Evolutionary conservation across 148 eudicot genomes (phyloP).

Genomic region (Linanthus parryae): DNA sequence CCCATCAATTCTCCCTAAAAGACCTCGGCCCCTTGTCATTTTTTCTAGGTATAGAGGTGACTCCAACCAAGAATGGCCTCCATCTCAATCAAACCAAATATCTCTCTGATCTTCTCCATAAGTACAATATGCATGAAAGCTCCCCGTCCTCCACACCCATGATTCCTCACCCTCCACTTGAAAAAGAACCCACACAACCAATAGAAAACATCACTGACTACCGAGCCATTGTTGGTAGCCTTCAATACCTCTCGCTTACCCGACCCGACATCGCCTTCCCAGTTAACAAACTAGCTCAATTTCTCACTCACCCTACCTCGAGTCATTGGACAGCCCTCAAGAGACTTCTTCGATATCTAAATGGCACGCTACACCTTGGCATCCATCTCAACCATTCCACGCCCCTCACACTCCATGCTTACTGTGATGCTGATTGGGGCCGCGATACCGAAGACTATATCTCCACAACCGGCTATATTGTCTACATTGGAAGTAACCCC

Average conservation of each 20-base stretch:
- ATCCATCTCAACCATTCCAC: not conserved
- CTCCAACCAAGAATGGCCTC: not conserved
- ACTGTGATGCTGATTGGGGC: not conserved
- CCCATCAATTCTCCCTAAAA: not conserved
- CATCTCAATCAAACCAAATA: not conserved
- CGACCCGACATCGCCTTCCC: slow-evolving; percentile 2
- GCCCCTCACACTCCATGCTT: not conserved
- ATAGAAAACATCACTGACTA: not conserved
- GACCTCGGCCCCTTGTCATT: not conserved
- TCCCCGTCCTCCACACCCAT: not conserved
- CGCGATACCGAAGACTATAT: not conserved
- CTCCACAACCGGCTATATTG: not conserved
- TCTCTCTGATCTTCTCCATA: not conserved
- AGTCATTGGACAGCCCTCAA: not conserved
- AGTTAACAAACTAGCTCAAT: not conserved
- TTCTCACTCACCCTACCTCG: not conserved
- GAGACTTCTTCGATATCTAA: not conserved
- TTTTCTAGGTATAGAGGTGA: not conserved
- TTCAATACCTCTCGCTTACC: not conserved
- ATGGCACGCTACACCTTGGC: not conserved
- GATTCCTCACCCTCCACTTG: not conserved
- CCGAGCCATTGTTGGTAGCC: not conserved
- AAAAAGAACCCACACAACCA: not conserved
- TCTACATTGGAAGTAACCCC: not conserved
- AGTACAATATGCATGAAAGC: not conserved